A percentile compares a stretch with the other conserved stretches of the same genome.
Evolutionary conservation across 257 asterid species (phyloP).

Genomic region (Solanum arcanum): DNA sequence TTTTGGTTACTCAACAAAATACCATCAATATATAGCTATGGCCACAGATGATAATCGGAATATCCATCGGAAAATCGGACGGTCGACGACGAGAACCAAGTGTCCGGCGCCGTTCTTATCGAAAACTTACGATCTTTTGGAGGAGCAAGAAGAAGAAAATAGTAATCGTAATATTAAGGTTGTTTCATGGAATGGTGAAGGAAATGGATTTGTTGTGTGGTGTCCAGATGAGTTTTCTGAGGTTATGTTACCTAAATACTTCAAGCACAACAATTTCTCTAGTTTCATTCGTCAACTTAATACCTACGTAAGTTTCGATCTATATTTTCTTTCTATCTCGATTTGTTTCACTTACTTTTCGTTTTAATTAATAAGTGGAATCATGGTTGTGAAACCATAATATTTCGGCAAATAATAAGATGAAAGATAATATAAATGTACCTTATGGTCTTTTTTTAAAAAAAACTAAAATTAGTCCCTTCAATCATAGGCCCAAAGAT

Average conservation of each 20-base stretch:
- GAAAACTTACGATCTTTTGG: conserved; percentile 52
- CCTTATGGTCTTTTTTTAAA: neutral
- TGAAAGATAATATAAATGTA: no score
- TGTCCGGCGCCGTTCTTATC: conserved; percentile 51
- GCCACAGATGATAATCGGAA: neutral
- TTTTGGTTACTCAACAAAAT: neutral
- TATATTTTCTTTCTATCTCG: neutral
- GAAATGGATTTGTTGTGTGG: conserved; percentile 38
- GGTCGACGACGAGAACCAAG: conserved; percentile 13
- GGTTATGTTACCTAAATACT: conserved; percentile 25
- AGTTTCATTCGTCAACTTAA: conserved; percentile 36
- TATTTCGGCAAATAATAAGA: neutral
- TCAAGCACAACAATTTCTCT: conserved; percentile 37
- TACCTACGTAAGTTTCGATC: conserved; percentile 21
- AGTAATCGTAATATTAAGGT: neutral
- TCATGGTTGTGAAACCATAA: no score
- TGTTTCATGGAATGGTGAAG: conserved; percentile 31
- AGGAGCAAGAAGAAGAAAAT: conserved; percentile 24
- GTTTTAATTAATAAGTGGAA: no score
- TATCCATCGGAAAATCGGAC: neutral
- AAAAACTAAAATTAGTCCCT: no score
- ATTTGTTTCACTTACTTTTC: no score
- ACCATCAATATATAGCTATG: neutral
- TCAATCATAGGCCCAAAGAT: neutral
- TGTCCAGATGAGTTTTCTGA: conserved; percentile 31